Conservation (phyloP, 2,329 filamentous ascomycete genomes). For the Calonectria fujianensis region DNA sequence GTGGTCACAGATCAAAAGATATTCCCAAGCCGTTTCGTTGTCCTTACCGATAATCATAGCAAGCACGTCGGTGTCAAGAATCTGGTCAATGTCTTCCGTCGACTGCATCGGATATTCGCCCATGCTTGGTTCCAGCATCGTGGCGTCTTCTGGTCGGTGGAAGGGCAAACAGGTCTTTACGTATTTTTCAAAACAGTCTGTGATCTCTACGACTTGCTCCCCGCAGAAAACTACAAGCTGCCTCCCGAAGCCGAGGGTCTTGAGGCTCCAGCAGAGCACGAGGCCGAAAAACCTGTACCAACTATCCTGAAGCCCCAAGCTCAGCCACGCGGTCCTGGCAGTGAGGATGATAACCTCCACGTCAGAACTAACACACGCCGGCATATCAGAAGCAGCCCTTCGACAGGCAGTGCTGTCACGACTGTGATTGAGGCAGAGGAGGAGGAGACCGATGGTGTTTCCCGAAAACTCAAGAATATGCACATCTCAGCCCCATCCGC, state of each 20-base stretch:
- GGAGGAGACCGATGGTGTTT: slow-evolving; percentile 75
- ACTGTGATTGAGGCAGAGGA: slow-evolving; percentile 90
- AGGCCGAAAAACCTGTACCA: slow-evolving; percentile 62
- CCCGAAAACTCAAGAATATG: slow-evolving; percentile 67
- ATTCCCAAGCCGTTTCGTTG: slow-evolving; percentile 89
- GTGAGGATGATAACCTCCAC: slow-evolving; percentile 71
- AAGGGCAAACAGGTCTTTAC: slow-evolving; percentile 93
- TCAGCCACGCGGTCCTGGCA: slow-evolving; percentile 56
- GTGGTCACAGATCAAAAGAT: slow-evolving; percentile 95
- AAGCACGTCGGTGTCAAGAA: slow-evolving; percentile 83
- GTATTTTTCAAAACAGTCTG: slow-evolving; percentile 98
- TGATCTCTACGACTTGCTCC: slow-evolving; percentile 91
- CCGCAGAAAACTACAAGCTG: slow-evolving; percentile 96
- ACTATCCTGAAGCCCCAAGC: slow-evolving; percentile 61
- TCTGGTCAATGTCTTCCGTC: slow-evolving; percentile 94
- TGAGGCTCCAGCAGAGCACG: slow-evolving; percentile 70
- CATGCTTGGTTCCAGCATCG: slow-evolving; percentile 99
- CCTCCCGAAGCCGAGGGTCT: slow-evolving; percentile 93
- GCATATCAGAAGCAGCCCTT: slow-evolving; percentile 87
- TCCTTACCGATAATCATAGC: slow-evolving; percentile 74
- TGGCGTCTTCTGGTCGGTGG: slow-evolving; percentile 95
- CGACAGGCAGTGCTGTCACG: slow-evolving; percentile 84
- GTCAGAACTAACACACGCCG: slow-evolving; percentile 84
- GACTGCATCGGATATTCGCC: slow-evolving; percentile 96
- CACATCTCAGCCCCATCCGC: slow-evolving; percentile 73